A percentile compares a stretch with the other conserved stretches of the same genome.
These are phyloP conservation scores for Aphanoascus verrucosus DNA, from an alignment of 2,329 filamentous ascomycete species.

Conservation along the genomic window DNA sequence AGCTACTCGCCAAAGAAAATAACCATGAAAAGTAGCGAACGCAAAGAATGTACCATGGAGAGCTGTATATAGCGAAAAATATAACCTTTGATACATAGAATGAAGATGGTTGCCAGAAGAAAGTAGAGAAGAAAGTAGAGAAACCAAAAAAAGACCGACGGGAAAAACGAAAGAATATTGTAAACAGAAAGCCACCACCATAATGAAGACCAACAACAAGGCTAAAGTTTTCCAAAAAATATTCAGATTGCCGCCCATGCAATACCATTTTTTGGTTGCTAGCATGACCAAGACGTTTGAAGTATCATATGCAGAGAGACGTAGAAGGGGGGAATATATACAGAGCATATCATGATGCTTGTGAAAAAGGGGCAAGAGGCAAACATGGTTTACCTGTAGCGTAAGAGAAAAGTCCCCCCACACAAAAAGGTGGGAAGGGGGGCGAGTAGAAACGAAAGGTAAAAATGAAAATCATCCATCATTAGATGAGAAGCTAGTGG, in stretches of 20 bases:
- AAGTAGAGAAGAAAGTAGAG: not conserved
- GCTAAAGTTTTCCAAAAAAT: constrained; percentile 1
- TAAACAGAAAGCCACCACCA: not conserved
- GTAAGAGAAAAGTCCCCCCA: not conserved
- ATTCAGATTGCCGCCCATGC: constrained; percentile 9
- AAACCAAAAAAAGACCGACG: not conserved
- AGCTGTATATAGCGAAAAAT: not conserved
- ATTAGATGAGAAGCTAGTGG: constrained; percentile 12
- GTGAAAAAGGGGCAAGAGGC: not conserved
- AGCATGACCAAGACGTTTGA: not conserved
- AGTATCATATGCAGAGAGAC: not conserved
- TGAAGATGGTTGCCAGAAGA: not conserved
- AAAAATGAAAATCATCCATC: not conserved
- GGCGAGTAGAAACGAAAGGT: not conserved
- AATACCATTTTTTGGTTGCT: not conserved
- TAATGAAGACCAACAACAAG: not conserved
- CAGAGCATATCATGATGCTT: not conserved
- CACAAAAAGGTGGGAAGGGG: not conserved
- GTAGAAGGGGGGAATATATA: constrained; percentile 1
- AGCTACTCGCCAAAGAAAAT: not conserved
- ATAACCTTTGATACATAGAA: not conserved
- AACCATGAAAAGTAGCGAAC: not conserved
- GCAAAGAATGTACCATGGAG: not conserved
- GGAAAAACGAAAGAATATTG: not conserved
- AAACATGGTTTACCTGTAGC: not conserved